phyloP scores from a whole-genome alignment of 2,329 filamentous ascomycete genomes.

The Neoascochyta sp. region DNA sequence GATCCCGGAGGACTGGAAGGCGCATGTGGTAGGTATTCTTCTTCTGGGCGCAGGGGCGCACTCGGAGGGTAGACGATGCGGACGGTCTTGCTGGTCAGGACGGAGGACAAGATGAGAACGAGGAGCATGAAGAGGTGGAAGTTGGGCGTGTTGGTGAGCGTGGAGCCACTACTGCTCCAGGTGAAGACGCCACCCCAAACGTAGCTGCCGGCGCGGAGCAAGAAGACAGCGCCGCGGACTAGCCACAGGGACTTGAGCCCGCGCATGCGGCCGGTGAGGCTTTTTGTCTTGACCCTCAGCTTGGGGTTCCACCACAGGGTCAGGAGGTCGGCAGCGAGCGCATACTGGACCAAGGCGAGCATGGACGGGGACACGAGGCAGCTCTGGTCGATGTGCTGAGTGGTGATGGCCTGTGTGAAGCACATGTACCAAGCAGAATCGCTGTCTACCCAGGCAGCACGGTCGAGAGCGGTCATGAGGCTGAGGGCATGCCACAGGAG shows the following conservation, averaged over 20 bases:
- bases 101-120: slow-evolving; percentile 22
- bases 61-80: slow-evolving; percentile 50
- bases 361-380: slow-evolving; percentile 28
- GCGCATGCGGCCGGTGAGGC: slow-evolving; percentile 50
- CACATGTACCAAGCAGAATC: slow-evolving; percentile 17
- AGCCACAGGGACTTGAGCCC: slow-evolving; percentile 64
- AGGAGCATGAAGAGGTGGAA: slow-evolving; percentile 56
- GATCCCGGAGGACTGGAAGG: slow-evolving; percentile 17
- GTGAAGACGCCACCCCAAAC: too few relatives aligned
- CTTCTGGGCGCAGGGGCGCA: slow-evolving; percentile 20
- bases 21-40: slow-evolving; percentile 23
- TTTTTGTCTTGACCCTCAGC: slow-evolving; percentile 60
- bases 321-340: slow-evolving; percentile 49
- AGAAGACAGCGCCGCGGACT: slow-evolving; percentile 59
- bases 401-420: slow-evolving; percentile 17
- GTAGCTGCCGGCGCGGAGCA: slow-evolving; percentile 49
- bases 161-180: slow-evolving; percentile 19
- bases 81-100: slow-evolving; percentile 51
- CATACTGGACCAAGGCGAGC: slow-evolving; percentile 15
- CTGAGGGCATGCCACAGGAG: slow-evolving; percentile 37
- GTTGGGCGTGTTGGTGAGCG: slow-evolving; percentile 39
- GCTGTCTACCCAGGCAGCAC: slow-evolving; percentile 4
- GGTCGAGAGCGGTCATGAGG: slow-evolving; percentile 14
- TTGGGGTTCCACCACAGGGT: slow-evolving; percentile 68
- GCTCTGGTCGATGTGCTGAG: slow-evolving; percentile 15